phyloP scores from a whole-genome alignment of 495 filamentous ascomycete species.

The Xanthoparmelia taractica region DNA sequence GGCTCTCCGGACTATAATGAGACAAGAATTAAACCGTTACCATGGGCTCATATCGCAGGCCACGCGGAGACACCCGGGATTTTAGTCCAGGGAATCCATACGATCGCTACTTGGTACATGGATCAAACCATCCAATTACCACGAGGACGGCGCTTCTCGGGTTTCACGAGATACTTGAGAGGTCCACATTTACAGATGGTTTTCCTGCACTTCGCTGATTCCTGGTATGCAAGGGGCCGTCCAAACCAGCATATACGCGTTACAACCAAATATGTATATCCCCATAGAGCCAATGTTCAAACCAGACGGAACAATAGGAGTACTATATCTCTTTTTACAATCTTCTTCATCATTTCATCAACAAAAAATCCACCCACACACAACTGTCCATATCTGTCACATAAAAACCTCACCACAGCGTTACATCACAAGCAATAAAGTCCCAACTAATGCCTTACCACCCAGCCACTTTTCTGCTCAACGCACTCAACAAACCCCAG shows the following conservation, averaged over 20 bases:
- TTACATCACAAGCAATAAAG: not conserved
- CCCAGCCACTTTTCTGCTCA: too few relatives aligned
- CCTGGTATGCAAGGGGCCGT: not conserved
- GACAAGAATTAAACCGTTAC: too few relatives aligned
- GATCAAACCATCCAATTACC: not conserved
- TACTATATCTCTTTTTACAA: not conserved
- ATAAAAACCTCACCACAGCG: not conserved
- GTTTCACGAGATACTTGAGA: too few relatives aligned
- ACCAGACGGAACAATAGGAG: not conserved
- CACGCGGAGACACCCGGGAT: not conserved
- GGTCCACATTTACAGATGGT: not conserved
- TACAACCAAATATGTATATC: not conserved
- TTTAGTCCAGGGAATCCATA: too few relatives aligned
- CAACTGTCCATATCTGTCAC: not conserved
- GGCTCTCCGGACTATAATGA: not conserved
- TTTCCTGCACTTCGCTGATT: not conserved
- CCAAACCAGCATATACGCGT: not conserved
- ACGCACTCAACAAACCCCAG: too few relatives aligned
- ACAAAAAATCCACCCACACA: not conserved
- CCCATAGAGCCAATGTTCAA: not conserved
- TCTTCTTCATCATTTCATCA: not conserved
- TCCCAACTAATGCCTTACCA: too few relatives aligned
- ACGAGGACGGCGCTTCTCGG: not conserved
- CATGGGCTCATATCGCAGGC: not conserved
- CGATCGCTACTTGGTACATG: not conserved